Percentiles rank a stretch among this genome's conserved stretches.
Conservation (phyloP, 352 stramenopile genomes). For the Globisporangium nagaii region DNA sequence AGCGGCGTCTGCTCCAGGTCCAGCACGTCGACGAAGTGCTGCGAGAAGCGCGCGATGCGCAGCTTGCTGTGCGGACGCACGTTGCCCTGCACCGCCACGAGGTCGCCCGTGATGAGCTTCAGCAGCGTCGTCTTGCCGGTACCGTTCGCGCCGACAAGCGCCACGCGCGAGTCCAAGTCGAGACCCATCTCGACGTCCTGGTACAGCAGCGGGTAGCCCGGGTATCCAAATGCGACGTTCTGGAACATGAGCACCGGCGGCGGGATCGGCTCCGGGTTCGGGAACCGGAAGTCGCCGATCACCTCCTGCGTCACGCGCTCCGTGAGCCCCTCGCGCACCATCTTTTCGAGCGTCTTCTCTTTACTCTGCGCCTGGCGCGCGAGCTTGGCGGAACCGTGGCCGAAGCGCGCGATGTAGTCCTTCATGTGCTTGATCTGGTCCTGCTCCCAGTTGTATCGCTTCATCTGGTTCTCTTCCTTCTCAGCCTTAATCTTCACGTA, state of each 20-base stretch:
- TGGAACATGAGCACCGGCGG: conserved; percentile 97
- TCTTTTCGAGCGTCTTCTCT: conserved; percentile 98
- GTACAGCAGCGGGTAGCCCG: conserved; percentile 89
- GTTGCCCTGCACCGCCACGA: conserved; percentile 91
- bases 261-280: conserved; percentile 92
- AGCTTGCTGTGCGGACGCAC: conserved; percentile 96
- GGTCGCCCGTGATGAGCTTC: conserved; percentile 96
- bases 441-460: conserved; percentile 97
- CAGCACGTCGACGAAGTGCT: conserved; percentile 99
- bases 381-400: conserved; percentile 96
- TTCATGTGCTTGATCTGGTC: conserved; percentile 99
- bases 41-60: conserved; percentile 95
- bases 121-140: conserved; percentile 96
- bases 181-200: conserved; percentile 93
- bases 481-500: conserved; percentile 96
- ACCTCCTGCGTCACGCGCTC: conserved; percentile 90
- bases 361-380: conserved; percentile 97
- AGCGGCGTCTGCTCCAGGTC: conserved; percentile 93
- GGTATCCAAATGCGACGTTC: conserved; percentile 96
- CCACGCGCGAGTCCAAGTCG: conserved; percentile 96
- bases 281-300: conserved; percentile 94
- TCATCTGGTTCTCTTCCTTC: conserved; percentile 98
- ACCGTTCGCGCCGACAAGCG: conserved; percentile 96
- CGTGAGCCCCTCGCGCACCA: conserved; percentile 94
- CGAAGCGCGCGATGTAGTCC: conserved; percentile 99